phyloP scores from a whole-genome alignment of 108 stramenopile genomes.

The Cyclotella cryptica region DNA sequence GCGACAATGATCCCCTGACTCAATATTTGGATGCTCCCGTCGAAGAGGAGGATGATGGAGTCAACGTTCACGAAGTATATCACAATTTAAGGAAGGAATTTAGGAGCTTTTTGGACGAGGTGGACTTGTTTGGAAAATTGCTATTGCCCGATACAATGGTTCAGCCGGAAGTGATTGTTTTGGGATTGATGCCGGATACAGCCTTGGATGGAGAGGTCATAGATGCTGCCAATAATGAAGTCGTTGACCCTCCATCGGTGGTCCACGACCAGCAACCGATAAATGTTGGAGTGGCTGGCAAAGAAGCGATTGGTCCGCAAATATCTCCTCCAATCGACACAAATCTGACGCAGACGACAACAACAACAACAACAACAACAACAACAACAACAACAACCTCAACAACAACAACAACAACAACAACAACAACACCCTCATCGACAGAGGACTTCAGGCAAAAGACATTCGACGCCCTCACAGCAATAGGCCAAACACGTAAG shows the following conservation, averaged over 20 bases:
- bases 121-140: constrained; percentile 46
- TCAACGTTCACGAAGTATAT: constrained; percentile 45
- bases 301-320: constrained; percentile 1
- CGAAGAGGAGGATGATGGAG: constrained; percentile 16
- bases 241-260: neutral
- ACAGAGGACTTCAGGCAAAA: neutral
- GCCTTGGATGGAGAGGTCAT: neutral
- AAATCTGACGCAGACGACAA: neutral
- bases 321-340: constrained; percentile 1
- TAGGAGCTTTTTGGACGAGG: constrained; percentile 50
- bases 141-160: constrained; percentile 30
- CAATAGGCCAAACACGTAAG: constrained; percentile 26
- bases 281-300: neutral
- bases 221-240: neutral
- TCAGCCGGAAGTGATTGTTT: constrained; percentile 19
- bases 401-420: no score
- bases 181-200: neutral
- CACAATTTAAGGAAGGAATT: constrained; percentile 56
- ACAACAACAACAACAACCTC: no score
- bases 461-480: constrained; percentile 19
- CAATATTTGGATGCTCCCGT: neutral
- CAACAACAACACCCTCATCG: neutral
- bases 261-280: neutral
- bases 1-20: no score
- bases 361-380: no score